phyloP scores from a whole-genome alignment of 1,284 basidiomycete species.

The Boletus sp. region DNA sequence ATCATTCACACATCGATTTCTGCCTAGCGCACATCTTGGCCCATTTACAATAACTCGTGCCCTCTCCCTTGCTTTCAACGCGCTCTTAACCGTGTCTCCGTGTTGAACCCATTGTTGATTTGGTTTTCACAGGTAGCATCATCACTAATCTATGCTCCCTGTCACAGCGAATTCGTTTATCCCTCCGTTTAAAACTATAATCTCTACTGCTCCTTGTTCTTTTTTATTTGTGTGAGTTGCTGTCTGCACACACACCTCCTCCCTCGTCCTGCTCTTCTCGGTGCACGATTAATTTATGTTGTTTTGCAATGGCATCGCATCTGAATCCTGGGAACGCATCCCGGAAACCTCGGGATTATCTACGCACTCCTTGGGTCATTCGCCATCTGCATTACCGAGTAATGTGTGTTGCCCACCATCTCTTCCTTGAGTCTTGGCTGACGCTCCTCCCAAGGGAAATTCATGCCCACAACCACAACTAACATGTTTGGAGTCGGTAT shows the following conservation, averaged over 20 bases:
- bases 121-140: conserved; percentile 21
- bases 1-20: conserved; percentile 40
- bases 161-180: conserved; percentile 39
- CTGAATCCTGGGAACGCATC: conserved; percentile 50
- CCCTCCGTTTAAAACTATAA: conserved; percentile 35
- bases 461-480: conserved; percentile 41
- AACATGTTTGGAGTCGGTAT: conserved; percentile 58
- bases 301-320: conserved; percentile 49
- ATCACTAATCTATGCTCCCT: conserved; percentile 25
- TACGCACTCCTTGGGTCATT: conserved; percentile 58
- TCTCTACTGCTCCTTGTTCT: conserved; percentile 26
- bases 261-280: conserved; percentile 22
- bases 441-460: conserved; percentile 34
- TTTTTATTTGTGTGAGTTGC: conserved; percentile 32
- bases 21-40: conserved; percentile 33
- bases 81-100: conserved; percentile 33
- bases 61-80: conserved; percentile 21
- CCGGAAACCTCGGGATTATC: conserved; percentile 69
- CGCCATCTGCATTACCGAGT: conserved; percentile 55
- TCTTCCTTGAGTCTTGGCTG: conserved; percentile 7
- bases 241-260: conserved; percentile 6
- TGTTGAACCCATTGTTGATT: conserved; percentile 25
- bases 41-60: conserved; percentile 32
- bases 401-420: conserved; percentile 40
- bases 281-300: conserved; percentile 33